Base-by-base conservation (phyloP, 306 rosid genomes). In the Pyrus bretschneideri region DNA sequence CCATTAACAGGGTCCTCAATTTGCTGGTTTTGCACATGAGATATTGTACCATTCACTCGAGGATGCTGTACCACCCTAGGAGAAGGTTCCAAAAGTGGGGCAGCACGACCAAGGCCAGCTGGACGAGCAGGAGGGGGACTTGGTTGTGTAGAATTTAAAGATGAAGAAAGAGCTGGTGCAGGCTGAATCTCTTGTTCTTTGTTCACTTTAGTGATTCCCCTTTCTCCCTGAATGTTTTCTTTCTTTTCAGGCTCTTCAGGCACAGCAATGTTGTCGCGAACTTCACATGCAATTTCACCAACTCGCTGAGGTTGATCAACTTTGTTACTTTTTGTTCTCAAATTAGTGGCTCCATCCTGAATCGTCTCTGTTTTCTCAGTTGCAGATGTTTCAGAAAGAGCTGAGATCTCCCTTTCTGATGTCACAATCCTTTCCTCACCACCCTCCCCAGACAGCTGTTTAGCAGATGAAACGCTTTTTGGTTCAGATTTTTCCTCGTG, bases 91-190 rank as follows among this genome's bases (percentile, higher is more conserved):
- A 89, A 79, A 5, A 94, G 83, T 35, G 95, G 95, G 52, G 98
- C 93, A 18, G 93, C 95, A 73, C 84, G 95, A 38, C 97, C 97
- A 78, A 94, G 91, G 74, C 96, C 98, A 65, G 96, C 97, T 25
- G 98, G 98, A 75, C 78, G 93, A 72, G 88, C 87, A 76, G 87
- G 87, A 79, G 87, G 72, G 46, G 88, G 66, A 35, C 80, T 81
- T 30, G 84, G 64, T 81, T 66, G 82, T 69, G 83, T 74, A 80
- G 93, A 73, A 59, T 83, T 86, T 77, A 75, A 91, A 76, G 86
- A 78, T 83, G 87, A 83, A 38, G 88, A 71, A 73, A 79, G 62
- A 77, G 63, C 81, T 21, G 78, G 69, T 42, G 79, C 79, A 30
- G 71, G 88, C 72, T 65, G 89, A 52, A 49, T 70, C 59, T 77